Percentiles rank a stretch among this genome's conserved stretches.
Conservation (phyloP, 2,329 filamentous ascomycete genomes). For the Aphanocladium album region DNA sequence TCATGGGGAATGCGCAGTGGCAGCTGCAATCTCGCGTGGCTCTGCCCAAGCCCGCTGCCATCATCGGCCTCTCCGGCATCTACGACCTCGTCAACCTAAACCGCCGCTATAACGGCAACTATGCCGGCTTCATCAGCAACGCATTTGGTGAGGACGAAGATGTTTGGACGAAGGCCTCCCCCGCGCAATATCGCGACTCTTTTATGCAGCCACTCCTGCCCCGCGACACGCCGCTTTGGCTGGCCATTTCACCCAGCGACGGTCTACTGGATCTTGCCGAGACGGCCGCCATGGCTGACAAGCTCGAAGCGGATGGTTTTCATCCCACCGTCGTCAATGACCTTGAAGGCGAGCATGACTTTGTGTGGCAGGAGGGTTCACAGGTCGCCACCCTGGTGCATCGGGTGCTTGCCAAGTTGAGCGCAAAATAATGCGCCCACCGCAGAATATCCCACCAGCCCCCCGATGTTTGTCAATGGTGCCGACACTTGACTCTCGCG, state of each 20-base stretch:
- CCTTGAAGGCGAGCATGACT: slow-evolving; percentile 56
- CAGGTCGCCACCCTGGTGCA: slow-evolving; percentile 47
- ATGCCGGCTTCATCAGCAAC: slow-evolving; percentile 50
- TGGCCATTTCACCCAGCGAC: slow-evolving; percentile 45
- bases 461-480: no score
- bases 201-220: slow-evolving; percentile 35
- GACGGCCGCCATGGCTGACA: slow-evolving; percentile 49
- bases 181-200: slow-evolving; percentile 38
- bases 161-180: slow-evolving; percentile 52
- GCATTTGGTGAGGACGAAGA: slow-evolving; percentile 54
- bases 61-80: slow-evolving; percentile 62
- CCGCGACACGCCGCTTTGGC: slow-evolving; percentile 28
- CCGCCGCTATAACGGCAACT: slow-evolving; percentile 41
- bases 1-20: slow-evolving; percentile 38
- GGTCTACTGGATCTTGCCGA: slow-evolving; percentile 52
- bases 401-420: slow-evolving; percentile 19
- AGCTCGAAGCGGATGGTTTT: slow-evolving; percentile 37
- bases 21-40: slow-evolving; percentile 17
- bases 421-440: neutral
- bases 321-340: slow-evolving; percentile 31
- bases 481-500: no score
- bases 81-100: slow-evolving; percentile 58
- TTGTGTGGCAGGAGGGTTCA: slow-evolving; percentile 55
- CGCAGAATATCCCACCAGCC: neutral
- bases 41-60: slow-evolving; percentile 40